phyloP scores from a whole-genome alignment of 805 yeast genomes.

The Metahyphopichia silvanorum region DNA sequence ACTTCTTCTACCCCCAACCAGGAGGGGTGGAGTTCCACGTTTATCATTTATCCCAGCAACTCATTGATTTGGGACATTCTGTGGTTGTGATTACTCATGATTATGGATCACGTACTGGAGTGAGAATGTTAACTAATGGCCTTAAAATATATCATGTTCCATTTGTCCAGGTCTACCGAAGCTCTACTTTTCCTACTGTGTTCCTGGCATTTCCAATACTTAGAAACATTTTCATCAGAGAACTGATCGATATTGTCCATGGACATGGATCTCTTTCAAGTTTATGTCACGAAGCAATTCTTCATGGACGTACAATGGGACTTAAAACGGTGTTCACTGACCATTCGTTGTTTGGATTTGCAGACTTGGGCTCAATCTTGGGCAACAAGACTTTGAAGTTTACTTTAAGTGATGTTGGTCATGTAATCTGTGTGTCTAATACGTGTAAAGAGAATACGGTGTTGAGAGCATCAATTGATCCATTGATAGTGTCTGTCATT shows the following conservation, averaged over 20 bases:
- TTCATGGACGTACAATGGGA: constrained; percentile 95
- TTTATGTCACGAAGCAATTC: constrained; percentile 82
- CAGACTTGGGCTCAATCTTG: constrained; percentile 75
- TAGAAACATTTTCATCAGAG: constrained; percentile 82
- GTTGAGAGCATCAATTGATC: constrained; percentile 78
- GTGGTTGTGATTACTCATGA: constrained; percentile 88
- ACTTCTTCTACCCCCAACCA: constrained; percentile 96
- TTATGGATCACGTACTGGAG: constrained; percentile 78
- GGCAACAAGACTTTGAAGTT: constrained; percentile 86
- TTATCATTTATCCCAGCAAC: constrained; percentile 82
- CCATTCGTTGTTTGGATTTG: constrained; percentile 93
- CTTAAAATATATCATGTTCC: constrained; percentile 92
- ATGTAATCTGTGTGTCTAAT: constrained; percentile 93
- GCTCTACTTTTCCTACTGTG: constrained; percentile 84
- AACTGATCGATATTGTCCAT: constrained; percentile 83
- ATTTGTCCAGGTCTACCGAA: constrained; percentile 71
- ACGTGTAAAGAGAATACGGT: constrained; percentile 97
- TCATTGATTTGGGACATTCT: constrained; percentile 77
- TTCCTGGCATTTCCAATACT: constrained; percentile 84
- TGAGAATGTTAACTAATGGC: constrained; percentile 83
- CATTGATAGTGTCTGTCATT: constrained; percentile 76
- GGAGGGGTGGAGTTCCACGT: constrained; percentile 98
- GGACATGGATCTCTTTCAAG: constrained; percentile 92
- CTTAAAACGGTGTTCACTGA: constrained; percentile 89
- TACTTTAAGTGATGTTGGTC: constrained; percentile 81